Percentiles rank a stretch among this genome's conserved stretches.
Evolutionary conservation across 2,329 filamentous ascomycete genomes (phyloP).

Genomic region (Alternaria arbusti): DNA sequence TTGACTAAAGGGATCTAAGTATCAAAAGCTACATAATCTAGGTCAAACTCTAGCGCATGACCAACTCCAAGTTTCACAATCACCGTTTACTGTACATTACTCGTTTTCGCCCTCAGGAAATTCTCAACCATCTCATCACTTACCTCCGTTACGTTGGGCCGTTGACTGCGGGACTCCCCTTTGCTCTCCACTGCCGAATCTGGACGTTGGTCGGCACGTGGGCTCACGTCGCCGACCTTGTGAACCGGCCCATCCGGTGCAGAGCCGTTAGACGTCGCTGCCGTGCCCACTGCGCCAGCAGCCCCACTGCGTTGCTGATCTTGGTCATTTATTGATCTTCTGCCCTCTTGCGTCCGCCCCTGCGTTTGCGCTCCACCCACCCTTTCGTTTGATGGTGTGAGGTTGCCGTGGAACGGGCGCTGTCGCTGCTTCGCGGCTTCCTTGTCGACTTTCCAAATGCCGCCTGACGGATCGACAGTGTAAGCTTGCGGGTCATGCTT

Average conservation of each 20-base stretch:
- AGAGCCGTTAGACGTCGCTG: background rate
- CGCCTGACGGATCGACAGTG: slow-evolving; percentile 31
- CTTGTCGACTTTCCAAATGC: slow-evolving; percentile 42
- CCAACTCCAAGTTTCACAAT: background rate
- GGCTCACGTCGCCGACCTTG: background rate
- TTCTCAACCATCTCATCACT: slow-evolving; percentile 28
- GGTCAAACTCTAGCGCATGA: background rate
- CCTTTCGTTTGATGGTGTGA: slow-evolving; percentile 33
- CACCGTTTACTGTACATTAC: slow-evolving; percentile 6
- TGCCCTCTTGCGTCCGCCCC: background rate
- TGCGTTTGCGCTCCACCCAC: background rate
- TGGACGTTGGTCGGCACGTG: background rate
- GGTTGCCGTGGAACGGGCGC: slow-evolving; percentile 39
- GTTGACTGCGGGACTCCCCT: background rate
- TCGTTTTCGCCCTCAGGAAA: slow-evolving; percentile 29
- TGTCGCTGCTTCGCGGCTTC: slow-evolving; percentile 27
- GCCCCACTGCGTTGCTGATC: background rate
- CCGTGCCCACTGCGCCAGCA: background rate
- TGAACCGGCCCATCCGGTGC: background rate
- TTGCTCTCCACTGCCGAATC: background rate
- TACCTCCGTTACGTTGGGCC: background rate
- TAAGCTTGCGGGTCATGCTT: slow-evolving; percentile 25
- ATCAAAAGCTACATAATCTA: background rate
- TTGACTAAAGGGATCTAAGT: background rate
- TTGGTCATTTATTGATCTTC: background rate